Conservation (phyloP, 164 flowering plant species). For the Magnolia changhungtana region DNA sequence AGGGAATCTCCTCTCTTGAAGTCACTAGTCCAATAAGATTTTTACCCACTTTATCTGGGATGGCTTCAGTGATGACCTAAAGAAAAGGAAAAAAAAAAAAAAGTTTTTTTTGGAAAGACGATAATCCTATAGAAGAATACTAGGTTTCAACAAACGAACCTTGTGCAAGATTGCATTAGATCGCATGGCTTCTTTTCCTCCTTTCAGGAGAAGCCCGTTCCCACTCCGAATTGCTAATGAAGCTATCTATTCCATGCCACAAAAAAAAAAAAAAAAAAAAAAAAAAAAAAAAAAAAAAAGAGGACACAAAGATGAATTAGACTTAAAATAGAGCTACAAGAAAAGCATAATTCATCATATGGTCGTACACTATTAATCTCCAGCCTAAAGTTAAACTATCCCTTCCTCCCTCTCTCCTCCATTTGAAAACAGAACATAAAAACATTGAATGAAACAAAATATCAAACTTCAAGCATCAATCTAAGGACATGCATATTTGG, state of each 20-base stretch:
- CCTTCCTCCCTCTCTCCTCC: too few relatives aligned
- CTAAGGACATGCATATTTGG: too few relatives aligned
- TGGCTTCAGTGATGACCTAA: constrained; percentile 76
- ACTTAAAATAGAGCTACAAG: too few relatives aligned
- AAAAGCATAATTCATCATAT: too few relatives aligned
- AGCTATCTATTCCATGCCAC: constrained; percentile 56
- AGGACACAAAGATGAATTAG: too few relatives aligned
- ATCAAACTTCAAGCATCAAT: too few relatives aligned
- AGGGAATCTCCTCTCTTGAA: constrained; percentile 94
- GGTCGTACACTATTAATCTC: too few relatives aligned
- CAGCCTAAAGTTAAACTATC: too few relatives aligned
- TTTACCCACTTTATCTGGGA: constrained; percentile 75
- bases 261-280: neutral
- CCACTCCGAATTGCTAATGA: constrained; percentile 93
- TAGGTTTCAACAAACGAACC: constrained; percentile 33
- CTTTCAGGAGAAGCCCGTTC: constrained; percentile 93
- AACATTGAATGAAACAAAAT: too few relatives aligned
- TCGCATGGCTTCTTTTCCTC: constrained; percentile 92
- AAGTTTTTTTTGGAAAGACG: too few relatives aligned
- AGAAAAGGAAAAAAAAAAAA: neutral
- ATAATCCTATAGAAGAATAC: neutral
- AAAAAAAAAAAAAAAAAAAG: too few relatives aligned
- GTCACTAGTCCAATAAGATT: constrained; percentile 88
- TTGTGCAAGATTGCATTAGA: constrained; percentile 88
- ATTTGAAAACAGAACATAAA: too few relatives aligned